A percentile compares a stretch with the other conserved stretches of the same genome.
These are phyloP conservation scores for Aspergillus panamensis DNA, from an alignment of 495 filamentous ascomycete genomes.

Conservation along the genomic window DNA sequence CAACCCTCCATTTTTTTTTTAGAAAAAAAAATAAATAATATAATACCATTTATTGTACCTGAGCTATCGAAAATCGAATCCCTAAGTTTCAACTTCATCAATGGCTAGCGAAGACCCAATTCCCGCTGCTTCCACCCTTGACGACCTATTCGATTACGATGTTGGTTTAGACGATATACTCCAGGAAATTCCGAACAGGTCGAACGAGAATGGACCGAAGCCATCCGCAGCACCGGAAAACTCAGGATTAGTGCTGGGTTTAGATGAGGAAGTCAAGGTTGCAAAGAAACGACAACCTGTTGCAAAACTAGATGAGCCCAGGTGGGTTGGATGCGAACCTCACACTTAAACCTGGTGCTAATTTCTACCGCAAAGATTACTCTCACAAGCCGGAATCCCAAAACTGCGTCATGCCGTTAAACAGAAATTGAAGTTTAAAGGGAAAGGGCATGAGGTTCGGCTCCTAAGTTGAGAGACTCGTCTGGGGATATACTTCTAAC, in stretches of 20 bases:
- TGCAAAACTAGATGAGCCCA: slow-evolving; percentile 81
- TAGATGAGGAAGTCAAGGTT: slow-evolving; percentile 84
- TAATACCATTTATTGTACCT: no score
- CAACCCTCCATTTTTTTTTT: not conserved
- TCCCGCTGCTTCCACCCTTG: slow-evolving; percentile 35
- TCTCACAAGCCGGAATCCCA: slow-evolving; percentile 78
- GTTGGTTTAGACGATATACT: slow-evolving; percentile 52
- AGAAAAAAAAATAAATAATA: no score
- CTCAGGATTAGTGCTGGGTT: slow-evolving; percentile 51
- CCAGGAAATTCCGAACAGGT: slow-evolving; percentile 35
- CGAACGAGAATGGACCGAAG: slow-evolving; percentile 25
- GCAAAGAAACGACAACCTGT: slow-evolving; percentile 67
- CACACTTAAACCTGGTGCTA: not conserved
- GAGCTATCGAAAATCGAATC: not conserved
- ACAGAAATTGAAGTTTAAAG: slow-evolving; percentile 73
- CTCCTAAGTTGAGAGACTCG: not conserved
- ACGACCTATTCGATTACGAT: slow-evolving; percentile 73
- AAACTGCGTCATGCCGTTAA: slow-evolving; percentile 70
- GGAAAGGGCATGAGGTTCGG: slow-evolving; percentile 87
- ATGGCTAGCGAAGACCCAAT: slow-evolving; percentile 16
- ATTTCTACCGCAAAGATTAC: slow-evolving; percentile 48
- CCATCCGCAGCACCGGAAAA: slow-evolving; percentile 31
- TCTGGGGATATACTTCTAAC: not conserved
- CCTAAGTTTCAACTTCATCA: not conserved
- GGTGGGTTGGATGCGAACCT: slow-evolving; percentile 45